These are phyloP conservation scores for Rosa multiflora DNA, from an alignment of 306 rosid genomes.

Conservation along the genomic window DNA sequence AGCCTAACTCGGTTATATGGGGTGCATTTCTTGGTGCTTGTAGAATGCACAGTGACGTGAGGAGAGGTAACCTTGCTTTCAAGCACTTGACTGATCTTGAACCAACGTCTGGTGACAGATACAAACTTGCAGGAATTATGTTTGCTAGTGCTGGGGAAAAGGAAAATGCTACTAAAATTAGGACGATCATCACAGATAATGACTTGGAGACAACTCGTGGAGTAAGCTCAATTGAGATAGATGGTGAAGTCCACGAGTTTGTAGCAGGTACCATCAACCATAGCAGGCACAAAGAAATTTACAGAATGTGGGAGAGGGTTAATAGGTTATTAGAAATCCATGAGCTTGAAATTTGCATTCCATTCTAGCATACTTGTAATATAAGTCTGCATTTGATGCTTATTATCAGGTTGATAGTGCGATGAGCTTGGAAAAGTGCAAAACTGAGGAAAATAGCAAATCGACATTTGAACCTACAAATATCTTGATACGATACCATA, in stretches of 20 bases:
- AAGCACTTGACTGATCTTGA: constrained; percentile 33
- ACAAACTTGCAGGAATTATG: constrained; percentile 49
- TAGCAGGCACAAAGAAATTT: constrained; percentile 28
- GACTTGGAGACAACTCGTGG: constrained; percentile 41
- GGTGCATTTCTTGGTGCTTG: constrained; percentile 47
- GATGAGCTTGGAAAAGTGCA: neutral
- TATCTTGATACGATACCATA: neutral
- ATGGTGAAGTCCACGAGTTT: constrained; percentile 37
- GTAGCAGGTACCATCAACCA: constrained; percentile 32
- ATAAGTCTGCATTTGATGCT: neutral
- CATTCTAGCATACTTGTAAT: neutral
- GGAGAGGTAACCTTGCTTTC: constrained; percentile 44
- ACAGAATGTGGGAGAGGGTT: constrained; percentile 20
- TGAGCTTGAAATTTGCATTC: neutral
- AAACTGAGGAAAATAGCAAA: neutral
- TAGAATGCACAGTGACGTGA: constrained; percentile 30
- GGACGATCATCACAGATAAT: constrained; percentile 33
- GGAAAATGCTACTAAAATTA: constrained; percentile 20
- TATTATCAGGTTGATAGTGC: neutral
- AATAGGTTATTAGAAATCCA: constrained; percentile 5
- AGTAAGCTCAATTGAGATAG: constrained; percentile 39
- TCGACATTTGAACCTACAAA: neutral
- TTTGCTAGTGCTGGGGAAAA: constrained; percentile 36
- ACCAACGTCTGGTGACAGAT: constrained; percentile 47
- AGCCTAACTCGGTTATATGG: constrained; percentile 44